Evolutionary conservation across 352 stramenopile species (phyloP).

Genomic region (Chrysophaeum taylorii): DNA sequence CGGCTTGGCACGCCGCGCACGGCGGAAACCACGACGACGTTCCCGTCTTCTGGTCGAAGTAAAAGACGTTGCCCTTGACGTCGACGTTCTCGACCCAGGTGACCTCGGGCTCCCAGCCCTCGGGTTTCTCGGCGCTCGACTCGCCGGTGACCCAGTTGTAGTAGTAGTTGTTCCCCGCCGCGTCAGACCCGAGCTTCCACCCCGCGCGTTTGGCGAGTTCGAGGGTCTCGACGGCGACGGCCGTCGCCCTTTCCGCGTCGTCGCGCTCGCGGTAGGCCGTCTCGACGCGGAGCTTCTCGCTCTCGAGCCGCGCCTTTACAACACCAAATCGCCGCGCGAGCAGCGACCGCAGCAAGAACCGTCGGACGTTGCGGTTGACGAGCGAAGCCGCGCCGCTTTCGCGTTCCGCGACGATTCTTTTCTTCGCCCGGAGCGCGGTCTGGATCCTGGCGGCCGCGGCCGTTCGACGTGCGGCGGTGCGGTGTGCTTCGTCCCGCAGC

Average conservation of each 20-base stretch:
- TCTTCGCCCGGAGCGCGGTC: no score
- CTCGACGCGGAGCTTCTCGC: neutral
- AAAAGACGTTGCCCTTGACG: constrained; percentile 32
- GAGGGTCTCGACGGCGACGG: constrained; percentile 15
- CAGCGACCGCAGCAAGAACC: neutral
- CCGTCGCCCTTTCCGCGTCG: constrained; percentile 13
- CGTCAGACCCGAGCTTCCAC: constrained; percentile 34
- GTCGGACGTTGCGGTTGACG: neutral
- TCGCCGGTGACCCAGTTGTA: constrained; percentile 36
- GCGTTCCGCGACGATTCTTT: no score
- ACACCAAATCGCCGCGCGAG: neutral
- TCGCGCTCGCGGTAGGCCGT: neutral
- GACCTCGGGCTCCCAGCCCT: constrained; percentile 29
- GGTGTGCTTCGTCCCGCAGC: neutral
- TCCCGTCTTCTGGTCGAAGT: constrained; percentile 31
- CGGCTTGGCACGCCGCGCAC: constrained; percentile 27
- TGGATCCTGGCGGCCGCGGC: no score
- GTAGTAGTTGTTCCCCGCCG: constrained; percentile 29
- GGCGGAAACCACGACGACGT: constrained; percentile 31
- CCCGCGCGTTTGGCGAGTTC: constrained; percentile 17
- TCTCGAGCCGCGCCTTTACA: neutral
- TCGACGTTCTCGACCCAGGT: constrained; percentile 31
- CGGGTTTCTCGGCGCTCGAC: constrained; percentile 19
- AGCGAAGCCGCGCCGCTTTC: neutral
- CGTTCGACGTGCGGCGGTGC: neutral